Conservation (phyloP, 2,329 filamentous ascomycete species). For the Zopfia rhizophila region DNA sequence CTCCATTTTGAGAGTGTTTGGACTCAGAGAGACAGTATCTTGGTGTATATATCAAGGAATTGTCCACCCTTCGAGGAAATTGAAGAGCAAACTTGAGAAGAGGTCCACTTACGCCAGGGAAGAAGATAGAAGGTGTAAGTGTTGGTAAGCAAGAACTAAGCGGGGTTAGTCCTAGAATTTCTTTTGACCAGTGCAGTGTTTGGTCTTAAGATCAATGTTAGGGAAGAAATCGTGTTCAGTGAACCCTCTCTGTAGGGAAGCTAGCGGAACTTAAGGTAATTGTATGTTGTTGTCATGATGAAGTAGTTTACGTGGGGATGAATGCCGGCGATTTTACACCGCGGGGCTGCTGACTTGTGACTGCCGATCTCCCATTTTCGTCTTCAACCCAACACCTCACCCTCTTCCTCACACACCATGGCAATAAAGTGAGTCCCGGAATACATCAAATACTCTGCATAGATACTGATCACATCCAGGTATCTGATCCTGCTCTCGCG, state of each 20-base stretch:
- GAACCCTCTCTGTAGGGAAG: too few species aligned
- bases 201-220: too few species aligned
- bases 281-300: not conserved
- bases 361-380: constrained; percentile 18
- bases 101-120: too few species aligned
- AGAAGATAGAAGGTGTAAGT: too few species aligned
- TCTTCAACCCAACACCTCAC: constrained; percentile 22
- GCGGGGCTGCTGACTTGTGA: constrained; percentile 20
- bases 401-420: constrained; percentile 52
- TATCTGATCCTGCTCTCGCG: constrained; percentile 97
- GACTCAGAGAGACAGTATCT: constrained; percentile 5
- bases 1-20: constrained; percentile 68
- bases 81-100: too few species aligned
- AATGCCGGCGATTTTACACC: constrained; percentile 24
- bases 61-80: not conserved
- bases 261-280: too few species aligned
- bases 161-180: too few species aligned
- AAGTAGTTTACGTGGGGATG: not conserved
- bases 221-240: too few species aligned
- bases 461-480: constrained; percentile 59
- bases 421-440: constrained; percentile 65
- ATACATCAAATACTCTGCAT: too few species aligned
- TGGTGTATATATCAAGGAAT: constrained; percentile 7
- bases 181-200: too few species aligned
- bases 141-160: too few species aligned